Evolutionary conservation across 306 rosid species (phyloP).

Genomic region (Dryas octopetala): DNA sequence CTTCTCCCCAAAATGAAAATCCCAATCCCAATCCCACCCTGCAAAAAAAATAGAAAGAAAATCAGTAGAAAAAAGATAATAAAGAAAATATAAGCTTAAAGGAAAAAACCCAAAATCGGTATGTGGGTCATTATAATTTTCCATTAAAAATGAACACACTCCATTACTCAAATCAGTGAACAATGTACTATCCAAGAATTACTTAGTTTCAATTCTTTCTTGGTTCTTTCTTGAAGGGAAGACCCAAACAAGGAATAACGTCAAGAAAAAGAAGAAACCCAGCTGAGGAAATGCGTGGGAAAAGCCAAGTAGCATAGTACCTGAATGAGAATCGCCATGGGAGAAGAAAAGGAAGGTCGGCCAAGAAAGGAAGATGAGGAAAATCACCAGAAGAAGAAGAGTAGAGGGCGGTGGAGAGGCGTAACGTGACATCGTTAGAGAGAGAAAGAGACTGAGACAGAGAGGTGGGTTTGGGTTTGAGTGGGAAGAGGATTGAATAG

Average conservation of each 20-base stretch:
- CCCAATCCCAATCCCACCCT: constrained; percentile 25
- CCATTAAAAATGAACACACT: too few relatives aligned
- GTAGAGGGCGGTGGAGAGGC: constrained; percentile 20
- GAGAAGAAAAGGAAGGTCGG: constrained; percentile 30
- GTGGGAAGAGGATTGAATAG: neutral
- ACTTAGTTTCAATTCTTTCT: neutral
- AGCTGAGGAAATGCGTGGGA: constrained; percentile 1
- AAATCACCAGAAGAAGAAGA: constrained; percentile 12
- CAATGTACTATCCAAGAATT: constrained; percentile 3
- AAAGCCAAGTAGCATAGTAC: constrained; percentile 12
- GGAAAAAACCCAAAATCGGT: neutral
- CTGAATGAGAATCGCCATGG: constrained; percentile 37
- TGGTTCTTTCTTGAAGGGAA: neutral
- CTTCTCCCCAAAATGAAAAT: constrained; percentile 14
- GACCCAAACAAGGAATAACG: neutral
- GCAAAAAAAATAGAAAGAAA: neutral
- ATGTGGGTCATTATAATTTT: too few relatives aligned
- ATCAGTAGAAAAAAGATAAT: neutral
- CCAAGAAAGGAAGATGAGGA: constrained; percentile 19
- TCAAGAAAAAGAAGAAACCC: neutral
- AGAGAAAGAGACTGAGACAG: neutral
- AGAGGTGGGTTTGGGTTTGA: neutral
- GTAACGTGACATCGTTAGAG: constrained; percentile 15
- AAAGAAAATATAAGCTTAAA: too few relatives aligned
- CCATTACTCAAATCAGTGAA: neutral